Base-by-base conservation (phyloP, 2,329 filamentous ascomycete genomes). In the Colletotrichum navitas region DNA sequence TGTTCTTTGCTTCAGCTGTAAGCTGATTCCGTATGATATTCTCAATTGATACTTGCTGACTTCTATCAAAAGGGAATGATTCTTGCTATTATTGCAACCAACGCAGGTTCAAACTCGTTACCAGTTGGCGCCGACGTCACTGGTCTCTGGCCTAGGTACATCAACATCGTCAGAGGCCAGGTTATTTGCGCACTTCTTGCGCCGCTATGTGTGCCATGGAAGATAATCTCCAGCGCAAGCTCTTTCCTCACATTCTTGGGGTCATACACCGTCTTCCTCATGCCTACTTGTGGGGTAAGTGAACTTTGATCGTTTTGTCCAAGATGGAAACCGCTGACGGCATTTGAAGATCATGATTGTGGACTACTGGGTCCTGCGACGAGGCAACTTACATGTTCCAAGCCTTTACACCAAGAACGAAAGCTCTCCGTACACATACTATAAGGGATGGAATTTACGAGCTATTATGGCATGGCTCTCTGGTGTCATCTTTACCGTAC, bases 1-100 rank as follows among this genome's bases (percentile, higher is more conserved):
- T 84, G 47, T 83, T 85, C 74, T 79, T 84, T 56, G 80, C 79
- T 2, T 75, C 77, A 2, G 64, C 82, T 1, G 70, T 72, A 43
- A 24, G 70, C 2, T 14, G 1, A 3, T 12, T 21, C 49, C 26
- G 14, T 5, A 16, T 4, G 2, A 14, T 4, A 8, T n/a, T 8
- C 3, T 34, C 24, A 10, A n/a, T 29, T 18, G 18, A 12, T 1
- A 11, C 4, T 21, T n/a, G 32, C 51, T 47, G 41, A 43, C 55
- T 55, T 70, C 1, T 3, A 29, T 62, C 64, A 59, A 5, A 49
- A 75, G 32, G 63, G 72, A 11, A 76, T 75, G 67, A 52, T 74
- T 3, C 36, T 76, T 2, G 73, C 66, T 1, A 60, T 73, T 14
- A 66, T 76, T 52, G 76, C 72, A 8, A 74, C 76, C 21, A 77